phyloP scores from a whole-genome alignment of 2,329 filamentous ascomycete species.

The Lasiodiplodia sp. region DNA sequence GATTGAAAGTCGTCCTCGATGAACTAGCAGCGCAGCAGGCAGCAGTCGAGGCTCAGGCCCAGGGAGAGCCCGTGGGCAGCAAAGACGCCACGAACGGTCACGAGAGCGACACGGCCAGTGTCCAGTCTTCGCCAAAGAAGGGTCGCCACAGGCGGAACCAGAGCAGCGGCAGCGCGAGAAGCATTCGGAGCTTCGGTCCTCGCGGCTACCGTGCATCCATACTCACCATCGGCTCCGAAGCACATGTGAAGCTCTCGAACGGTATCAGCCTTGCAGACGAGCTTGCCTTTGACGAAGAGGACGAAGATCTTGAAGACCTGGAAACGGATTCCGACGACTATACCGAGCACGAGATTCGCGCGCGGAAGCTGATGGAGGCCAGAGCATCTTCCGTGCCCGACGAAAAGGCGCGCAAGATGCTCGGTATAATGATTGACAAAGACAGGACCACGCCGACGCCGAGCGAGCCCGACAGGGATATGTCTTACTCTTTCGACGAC shows the following conservation, averaged over 20 bases:
- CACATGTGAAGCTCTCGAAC: slow-evolving; percentile 61
- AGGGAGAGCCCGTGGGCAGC: slow-evolving; percentile 64
- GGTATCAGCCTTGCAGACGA: slow-evolving; percentile 89
- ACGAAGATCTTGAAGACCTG: slow-evolving; percentile 55
- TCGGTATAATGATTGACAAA: slow-evolving; percentile 46
- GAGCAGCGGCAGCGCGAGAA: slow-evolving; percentile 60
- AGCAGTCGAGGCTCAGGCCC: slow-evolving; percentile 58
- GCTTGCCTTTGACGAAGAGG: slow-evolving; percentile 82
- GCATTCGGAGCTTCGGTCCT: slow-evolving; percentile 41
- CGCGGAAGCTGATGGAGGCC: slow-evolving; percentile 48
- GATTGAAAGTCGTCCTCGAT: slow-evolving; percentile 82
- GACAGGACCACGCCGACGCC: slow-evolving; percentile 11
- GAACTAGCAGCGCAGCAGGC: slow-evolving; percentile 79
- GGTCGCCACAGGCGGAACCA: slow-evolving; percentile 48
- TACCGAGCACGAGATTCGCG: slow-evolving; percentile 51
- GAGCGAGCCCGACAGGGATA: slow-evolving; percentile 34
- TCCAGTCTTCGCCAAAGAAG: slow-evolving; percentile 64
- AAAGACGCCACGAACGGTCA: slow-evolving; percentile 65
- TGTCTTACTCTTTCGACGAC: slow-evolving; percentile 26
- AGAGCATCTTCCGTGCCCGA: slow-evolving; percentile 52
- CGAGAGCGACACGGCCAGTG: slow-evolving; percentile 73
- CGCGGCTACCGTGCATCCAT: slow-evolving; percentile 75
- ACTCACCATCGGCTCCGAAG: slow-evolving; percentile 64
- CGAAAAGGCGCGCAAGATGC: slow-evolving; percentile 55
- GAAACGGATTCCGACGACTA: slow-evolving; percentile 74